Evolutionary conservation across 2,329 filamentous ascomycete genomes (phyloP).

Genomic region (Colletotrichum sp.): DNA sequence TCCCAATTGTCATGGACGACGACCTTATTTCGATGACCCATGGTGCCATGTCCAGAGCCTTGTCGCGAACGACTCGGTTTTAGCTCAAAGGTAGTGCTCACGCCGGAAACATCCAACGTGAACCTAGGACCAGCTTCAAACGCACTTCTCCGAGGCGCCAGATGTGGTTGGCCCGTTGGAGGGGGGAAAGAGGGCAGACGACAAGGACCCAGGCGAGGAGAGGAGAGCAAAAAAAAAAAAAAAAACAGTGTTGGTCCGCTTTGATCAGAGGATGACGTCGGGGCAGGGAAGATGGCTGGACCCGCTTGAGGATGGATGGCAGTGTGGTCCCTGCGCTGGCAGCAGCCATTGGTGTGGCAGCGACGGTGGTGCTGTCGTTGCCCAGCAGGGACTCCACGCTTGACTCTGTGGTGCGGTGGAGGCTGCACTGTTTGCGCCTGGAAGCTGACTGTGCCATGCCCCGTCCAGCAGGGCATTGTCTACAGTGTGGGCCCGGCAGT

Average conservation of each 20-base stretch:
- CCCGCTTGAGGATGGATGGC: background rate
- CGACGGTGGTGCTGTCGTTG: background rate
- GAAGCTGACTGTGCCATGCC: background rate
- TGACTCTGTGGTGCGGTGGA: background rate
- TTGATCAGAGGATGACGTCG: constrained; percentile 12
- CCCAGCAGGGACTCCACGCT: background rate
- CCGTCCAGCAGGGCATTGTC: background rate
- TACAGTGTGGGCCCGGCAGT: constrained; percentile 5
- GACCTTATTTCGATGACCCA: background rate
- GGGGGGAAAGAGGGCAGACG: background rate
- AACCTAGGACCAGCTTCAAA: background rate
- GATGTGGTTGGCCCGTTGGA: background rate
- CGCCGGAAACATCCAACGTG: background rate
- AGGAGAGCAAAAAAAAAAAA: background rate
- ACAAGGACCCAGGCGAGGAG: background rate
- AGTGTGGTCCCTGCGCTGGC: constrained; percentile 2
- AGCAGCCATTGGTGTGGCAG: background rate
- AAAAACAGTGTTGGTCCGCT: background rate
- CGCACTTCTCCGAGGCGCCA: background rate
- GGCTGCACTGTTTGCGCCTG: background rate
- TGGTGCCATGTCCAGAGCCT: background rate
- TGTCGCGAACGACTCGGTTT: background rate
- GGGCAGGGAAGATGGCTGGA: background rate
- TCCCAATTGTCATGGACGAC: background rate
- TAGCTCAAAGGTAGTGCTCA: background rate